Base-by-base conservation (phyloP, 805 yeast species). In the Kazachstania martiniae region DNA sequence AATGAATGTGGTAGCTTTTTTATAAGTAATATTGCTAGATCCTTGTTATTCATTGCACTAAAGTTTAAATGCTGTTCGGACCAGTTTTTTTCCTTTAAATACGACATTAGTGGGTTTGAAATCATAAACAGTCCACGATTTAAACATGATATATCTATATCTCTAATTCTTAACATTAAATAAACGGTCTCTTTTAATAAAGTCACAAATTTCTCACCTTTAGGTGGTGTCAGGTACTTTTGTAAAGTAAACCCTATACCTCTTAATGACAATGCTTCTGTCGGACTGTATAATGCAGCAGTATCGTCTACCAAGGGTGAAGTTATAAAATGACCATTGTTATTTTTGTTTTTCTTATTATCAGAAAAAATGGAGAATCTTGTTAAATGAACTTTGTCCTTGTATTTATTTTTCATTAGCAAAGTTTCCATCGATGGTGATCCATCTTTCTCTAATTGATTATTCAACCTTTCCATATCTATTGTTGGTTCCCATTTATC, bases 101-200 rank as follows among this genome's bases (percentile, higher is more conserved):
- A 51, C 27, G 40, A 38, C 25, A 45, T 51, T 14, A 51, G 24
- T 8, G 56, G 56, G 29, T 43, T 43, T 8, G 50, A 43, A 15
- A 51, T 48, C 4, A 51, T 42, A 5, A 43, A 36, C 21, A 49
- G 41, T 25, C 47, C 41, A 23, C 43, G 43, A 22, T 43, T 46
- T 13, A 50, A 17, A 27, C 50, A 43, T 12, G 38, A 36, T 12
- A 43, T 33, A 30, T 50, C 43, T 21, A 49, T 35, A 36, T 53
- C 58, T 25, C 47, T 48, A 37, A 46, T 44, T 26, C 51, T 35
- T 14, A 56, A 35, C 14, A 56, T 29, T 6, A 53, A 19, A 30
- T 49, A 53, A 9, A 56, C 35, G n/a, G 51, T 49, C n/a, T 50
- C 53, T 57, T 35, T 40, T 34, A 33, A 67, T 13, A 26, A 21